Evolutionary conservation across 1,284 basidiomycete genomes (phyloP), one percentile per base, ranked within the genome.

Genomic region (Apiotrichum brassicae): DNA sequence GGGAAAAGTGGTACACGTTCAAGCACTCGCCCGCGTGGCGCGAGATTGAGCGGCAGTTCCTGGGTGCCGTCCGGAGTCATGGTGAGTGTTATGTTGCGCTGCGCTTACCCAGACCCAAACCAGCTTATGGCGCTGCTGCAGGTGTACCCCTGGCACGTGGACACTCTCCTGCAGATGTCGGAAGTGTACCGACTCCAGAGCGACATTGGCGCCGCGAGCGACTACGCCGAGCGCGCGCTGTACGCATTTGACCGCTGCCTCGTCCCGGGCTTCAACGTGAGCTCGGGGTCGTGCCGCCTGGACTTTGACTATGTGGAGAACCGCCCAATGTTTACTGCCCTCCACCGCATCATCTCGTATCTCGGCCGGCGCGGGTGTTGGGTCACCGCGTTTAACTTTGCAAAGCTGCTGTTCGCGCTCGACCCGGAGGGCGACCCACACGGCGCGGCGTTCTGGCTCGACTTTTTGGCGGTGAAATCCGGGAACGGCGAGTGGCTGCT

Each of bases 231-330:
- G 53, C 81, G 90, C 12, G 86, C 90, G 0, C 71, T 95, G 25
- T 94, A 91, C 71, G 83, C 88, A 0, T 92, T 92, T 56, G 91
- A 94, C 63, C 82, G 87, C 19, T 83, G 86, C 8, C 86, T 94
- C 55, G 78, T 88, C 7, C 86, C 88, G 2, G 77, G 84, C 0
- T 93, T 92, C 75, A 87, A 80, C 59, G 83, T 94, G 66, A 82
- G 86, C 1, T 81, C 75, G 36, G 92, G 92, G 3, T 72, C 77
- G 1, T 86, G 86, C 54, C 79, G 91, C 8, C 79, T 97, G 2
- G 88, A 93, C 65, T 97, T 94, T 66, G 83, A 87, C 60, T 49
- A 62, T 24, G 71, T 73, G 8, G 70, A 73, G 59, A 73, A 72
- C 52, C 60, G 71, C 42, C 69, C 71, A 8, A 61, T 73, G 63